Evolutionary conservation across 2,329 filamentous ascomycete species (phyloP).

Genomic region (Eutypa lata): DNA sequence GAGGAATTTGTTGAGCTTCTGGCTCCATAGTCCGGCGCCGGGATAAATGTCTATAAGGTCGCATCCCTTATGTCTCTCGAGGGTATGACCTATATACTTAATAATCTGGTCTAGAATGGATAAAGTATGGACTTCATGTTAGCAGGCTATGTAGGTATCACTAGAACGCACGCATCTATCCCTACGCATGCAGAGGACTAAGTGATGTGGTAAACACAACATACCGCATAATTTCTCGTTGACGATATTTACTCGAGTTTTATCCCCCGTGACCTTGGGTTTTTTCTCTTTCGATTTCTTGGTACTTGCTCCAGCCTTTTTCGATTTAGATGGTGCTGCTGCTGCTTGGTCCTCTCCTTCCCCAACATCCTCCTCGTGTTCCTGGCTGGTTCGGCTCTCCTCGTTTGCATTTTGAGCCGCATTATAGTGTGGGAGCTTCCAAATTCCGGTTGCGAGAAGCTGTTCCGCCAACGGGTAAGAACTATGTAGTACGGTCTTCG

Average conservation of each 20-base stretch:
- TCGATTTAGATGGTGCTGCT: too few relatives aligned
- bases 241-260: slow-evolving; percentile 48
- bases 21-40: slow-evolving; percentile 74
- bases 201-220: slow-evolving; percentile 6
- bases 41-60: slow-evolving; percentile 88
- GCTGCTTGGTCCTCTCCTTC: too few relatives aligned
- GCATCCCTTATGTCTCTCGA: slow-evolving; percentile 70
- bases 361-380: too few relatives aligned
- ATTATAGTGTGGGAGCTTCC: slow-evolving; percentile 5
- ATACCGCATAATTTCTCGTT: slow-evolving; percentile 48
- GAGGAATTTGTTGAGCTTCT: slow-evolving; percentile 69
- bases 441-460: slow-evolving; percentile 16
- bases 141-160: too few relatives aligned
- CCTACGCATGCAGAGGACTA: too few relatives aligned
- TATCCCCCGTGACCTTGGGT: background rate
- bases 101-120: slow-evolving; percentile 62
- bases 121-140: too few relatives aligned
- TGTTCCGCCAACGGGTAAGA: slow-evolving; percentile 16
- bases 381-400: background rate
- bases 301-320: too few relatives aligned
- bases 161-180: slow-evolving; percentile 1
- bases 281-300: background rate
- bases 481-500: slow-evolving; percentile 1
- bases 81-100: slow-evolving; percentile 63
- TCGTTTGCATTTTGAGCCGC: background rate